Conservation (phyloP, 352 stramenopile genomes). For the Pythium dissotocum region DNA sequence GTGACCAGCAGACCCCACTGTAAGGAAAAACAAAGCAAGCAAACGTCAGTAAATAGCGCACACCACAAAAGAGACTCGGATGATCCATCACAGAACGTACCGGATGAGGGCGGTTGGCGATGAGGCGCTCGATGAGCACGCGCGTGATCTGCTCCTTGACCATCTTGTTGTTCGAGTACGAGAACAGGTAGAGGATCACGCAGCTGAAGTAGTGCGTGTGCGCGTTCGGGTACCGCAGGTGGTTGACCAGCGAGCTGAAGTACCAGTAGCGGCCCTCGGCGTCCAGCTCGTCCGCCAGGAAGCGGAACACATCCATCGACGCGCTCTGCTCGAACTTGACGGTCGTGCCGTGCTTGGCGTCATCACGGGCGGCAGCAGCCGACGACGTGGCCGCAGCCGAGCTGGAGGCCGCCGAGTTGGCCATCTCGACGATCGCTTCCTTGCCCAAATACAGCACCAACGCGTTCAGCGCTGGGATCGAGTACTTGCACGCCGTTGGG, state of each 20-base stretch:
- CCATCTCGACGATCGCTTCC: constrained; percentile 83
- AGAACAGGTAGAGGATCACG: constrained; percentile 99
- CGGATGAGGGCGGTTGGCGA: constrained; percentile 98
- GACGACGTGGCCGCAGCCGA: constrained; percentile 9
- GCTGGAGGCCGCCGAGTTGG: constrained; percentile 37
- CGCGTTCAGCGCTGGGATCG: constrained; percentile 94
- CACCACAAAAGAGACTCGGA: constrained; percentile 3
- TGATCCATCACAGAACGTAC: constrained; percentile 34
- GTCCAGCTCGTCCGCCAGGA: constrained; percentile 95
- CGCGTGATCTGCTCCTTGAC: constrained; percentile 98
- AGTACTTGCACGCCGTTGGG: constrained; percentile 75
- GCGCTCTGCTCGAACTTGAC: constrained; percentile 87
- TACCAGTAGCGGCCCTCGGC: constrained; percentile 96
- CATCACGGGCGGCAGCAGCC: constrained; percentile 15
- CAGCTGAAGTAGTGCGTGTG: constrained; percentile 99
- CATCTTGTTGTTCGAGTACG: constrained; percentile 94
- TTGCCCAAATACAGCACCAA: constrained; percentile 86
- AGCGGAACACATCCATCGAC: constrained; percentile 94
- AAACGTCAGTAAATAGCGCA: constrained; percentile 15
- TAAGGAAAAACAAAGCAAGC: constrained; percentile 22
- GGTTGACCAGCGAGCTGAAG: constrained; percentile 98
- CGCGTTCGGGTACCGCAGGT: constrained; percentile 98
- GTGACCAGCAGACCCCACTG: constrained; percentile 97
- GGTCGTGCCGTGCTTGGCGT: constrained; percentile 42
- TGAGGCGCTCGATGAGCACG: constrained; percentile 98